Percentiles rank a stretch among this genome's conserved stretches.
Evolutionary conservation across 345 rosid genomes (phyloP).

Genomic region (Passiflora organensis): DNA sequence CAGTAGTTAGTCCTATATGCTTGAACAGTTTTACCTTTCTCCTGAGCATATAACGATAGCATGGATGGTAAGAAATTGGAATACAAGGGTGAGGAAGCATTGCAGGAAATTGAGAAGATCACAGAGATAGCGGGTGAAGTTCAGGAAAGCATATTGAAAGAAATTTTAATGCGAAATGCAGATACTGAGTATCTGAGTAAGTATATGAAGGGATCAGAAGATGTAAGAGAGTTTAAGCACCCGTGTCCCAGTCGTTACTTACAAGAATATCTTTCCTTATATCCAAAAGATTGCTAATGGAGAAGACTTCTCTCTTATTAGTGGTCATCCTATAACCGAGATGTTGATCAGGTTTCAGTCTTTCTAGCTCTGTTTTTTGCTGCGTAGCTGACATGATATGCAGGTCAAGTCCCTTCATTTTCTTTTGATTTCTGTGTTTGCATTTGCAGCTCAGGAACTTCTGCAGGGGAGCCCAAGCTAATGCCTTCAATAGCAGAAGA

Average conservation of each 20-base stretch:
- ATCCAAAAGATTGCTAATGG: conserved; percentile 59
- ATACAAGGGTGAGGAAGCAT: conserved; percentile 51
- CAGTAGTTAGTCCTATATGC: too few species aligned
- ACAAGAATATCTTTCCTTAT: conserved; percentile 48
- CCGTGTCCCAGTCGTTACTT: conserved; percentile 46
- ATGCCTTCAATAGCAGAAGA: conserved; percentile 63
- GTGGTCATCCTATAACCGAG: conserved; percentile 51
- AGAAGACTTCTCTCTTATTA: conserved; percentile 48
- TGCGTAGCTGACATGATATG: not conserved
- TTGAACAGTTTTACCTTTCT: not conserved
- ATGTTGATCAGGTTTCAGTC: conserved; percentile 67
- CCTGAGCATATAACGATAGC: conserved; percentile 5
- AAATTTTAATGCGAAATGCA: conserved; percentile 38
- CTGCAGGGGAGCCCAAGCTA: conserved; percentile 63
- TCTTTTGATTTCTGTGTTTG: conserved; percentile 3
- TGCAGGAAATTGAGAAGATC: conserved; percentile 50
- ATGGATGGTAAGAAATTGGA: conserved; percentile 58
- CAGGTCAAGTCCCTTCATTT: too few species aligned
- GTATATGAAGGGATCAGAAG: conserved; percentile 40
- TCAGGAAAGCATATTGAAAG: conserved; percentile 42
- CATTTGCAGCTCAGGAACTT: conserved; percentile 59
- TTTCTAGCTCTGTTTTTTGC: not conserved
- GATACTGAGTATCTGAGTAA: conserved; percentile 48
- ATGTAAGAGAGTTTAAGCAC: conserved; percentile 36
- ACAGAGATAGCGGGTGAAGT: conserved; percentile 42